Evolutionary conservation across 805 yeast species (phyloP).

Genomic region (Yamadazyma kitorensis): DNA sequence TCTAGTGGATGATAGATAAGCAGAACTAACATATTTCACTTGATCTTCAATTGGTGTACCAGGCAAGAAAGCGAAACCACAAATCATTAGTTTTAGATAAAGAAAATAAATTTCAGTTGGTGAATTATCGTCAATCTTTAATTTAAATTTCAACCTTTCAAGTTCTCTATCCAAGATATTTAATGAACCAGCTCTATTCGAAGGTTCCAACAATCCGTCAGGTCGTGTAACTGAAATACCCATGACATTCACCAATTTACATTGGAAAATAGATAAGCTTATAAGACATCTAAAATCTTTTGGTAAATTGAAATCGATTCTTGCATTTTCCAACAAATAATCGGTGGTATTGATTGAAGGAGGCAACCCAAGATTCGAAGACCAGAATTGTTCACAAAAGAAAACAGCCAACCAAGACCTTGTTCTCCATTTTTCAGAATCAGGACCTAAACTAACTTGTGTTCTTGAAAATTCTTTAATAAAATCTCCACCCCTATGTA

Average conservation of each 20-base stretch:
- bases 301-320: constrained; percentile 65
- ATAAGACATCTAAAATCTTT: constrained; percentile 68
- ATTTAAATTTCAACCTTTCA: constrained; percentile 62
- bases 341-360: constrained; percentile 79
- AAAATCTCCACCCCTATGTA: constrained; percentile 84
- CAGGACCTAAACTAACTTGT: constrained; percentile 77
- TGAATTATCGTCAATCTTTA: constrained; percentile 62
- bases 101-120: constrained; percentile 74
- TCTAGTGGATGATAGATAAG: constrained; percentile 77
- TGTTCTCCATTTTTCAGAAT: constrained; percentile 93
- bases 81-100: constrained; percentile 75
- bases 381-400: constrained; percentile 88
- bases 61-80: constrained; percentile 88
- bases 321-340: constrained; percentile 74
- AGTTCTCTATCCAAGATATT: constrained; percentile 77
- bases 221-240: constrained; percentile 83
- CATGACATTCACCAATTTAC: constrained; percentile 79
- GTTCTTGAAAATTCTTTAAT: constrained; percentile 87
- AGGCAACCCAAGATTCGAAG: constrained; percentile 82
- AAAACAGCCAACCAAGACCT: constrained; percentile 88
- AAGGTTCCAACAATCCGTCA: constrained; percentile 84
- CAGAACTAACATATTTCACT: constrained; percentile 76
- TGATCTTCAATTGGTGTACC: constrained; percentile 87
- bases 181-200: constrained; percentile 75
- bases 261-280: constrained; percentile 75